Evolutionary conservation across 2,329 filamentous ascomycete genomes (phyloP).

Genomic region (Fusarium buxicola): DNA sequence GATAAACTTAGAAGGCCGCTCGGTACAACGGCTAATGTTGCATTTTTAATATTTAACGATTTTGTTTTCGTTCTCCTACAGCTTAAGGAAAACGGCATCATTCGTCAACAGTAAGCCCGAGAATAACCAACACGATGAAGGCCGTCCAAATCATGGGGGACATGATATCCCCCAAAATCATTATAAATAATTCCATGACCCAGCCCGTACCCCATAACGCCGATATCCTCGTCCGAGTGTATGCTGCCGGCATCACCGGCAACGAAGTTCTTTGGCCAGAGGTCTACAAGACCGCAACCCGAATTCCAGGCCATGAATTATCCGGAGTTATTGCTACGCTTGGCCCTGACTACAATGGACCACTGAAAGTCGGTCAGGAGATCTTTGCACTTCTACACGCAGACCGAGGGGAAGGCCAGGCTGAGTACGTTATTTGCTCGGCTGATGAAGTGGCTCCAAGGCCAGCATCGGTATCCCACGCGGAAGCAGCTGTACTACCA

Average conservation of each 20-base stretch:
- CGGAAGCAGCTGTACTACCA: conserved; percentile 10
- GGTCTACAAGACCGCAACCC: conserved; percentile 43
- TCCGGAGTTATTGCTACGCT: conserved; percentile 48
- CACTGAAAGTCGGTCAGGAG: neutral
- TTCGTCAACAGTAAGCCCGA: neutral
- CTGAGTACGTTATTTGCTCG: conserved; percentile 4
- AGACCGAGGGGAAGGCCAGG: conserved; percentile 6
- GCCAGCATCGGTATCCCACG: neutral
- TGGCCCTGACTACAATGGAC: conserved; percentile 6
- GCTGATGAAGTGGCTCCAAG: conserved; percentile 3
- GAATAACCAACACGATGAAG: conserved; percentile 44
- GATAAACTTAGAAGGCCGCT: no score
- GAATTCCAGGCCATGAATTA: conserved; percentile 52
- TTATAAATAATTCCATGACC: conserved; percentile 23
- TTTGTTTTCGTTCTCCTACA: no score
- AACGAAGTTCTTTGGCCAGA: conserved; percentile 52
- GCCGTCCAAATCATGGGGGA: conserved; percentile 49
- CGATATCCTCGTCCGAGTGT: conserved; percentile 48
- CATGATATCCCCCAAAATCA: conserved; percentile 32
- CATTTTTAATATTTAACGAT: neutral
- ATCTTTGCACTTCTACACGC: conserved; percentile 6
- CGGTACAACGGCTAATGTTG: neutral
- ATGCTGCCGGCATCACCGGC: conserved; percentile 50
- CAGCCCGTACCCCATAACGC: conserved; percentile 26
- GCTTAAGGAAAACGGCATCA: neutral